Base-by-base conservation (phyloP, 176 grass and related monocot genomes). In the Oryza glumipatula region DNA sequence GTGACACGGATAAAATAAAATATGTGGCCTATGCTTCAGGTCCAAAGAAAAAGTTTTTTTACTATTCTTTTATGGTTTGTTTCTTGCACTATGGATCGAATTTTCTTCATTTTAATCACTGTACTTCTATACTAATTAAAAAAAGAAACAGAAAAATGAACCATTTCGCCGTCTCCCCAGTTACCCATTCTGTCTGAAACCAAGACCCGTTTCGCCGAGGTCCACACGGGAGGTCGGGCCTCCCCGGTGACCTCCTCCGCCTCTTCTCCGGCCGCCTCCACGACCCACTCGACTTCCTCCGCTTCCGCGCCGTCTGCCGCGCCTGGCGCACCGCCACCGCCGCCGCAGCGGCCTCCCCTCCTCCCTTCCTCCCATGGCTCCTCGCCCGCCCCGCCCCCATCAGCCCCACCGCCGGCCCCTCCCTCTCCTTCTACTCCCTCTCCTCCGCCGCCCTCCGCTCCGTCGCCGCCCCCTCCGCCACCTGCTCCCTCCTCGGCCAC, bases 201-300 rank as follows among this genome's bases (percentile, higher is more conserved):
- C 32, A 36, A 19, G 15, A 36, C n/a, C n/a, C n/a, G n/a, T n/a
- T n/a, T n/a, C n/a, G n/a, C n/a, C n/a, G n/a, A n/a, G n/a, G n/a
- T n/a, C n/a, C n/a, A n/a, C n/a, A n/a, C n/a, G n/a, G n/a, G n/a
- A n/a, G n/a, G 77, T 74, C 68, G 4, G n/a, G 46, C 38, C 77
- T 87, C 41, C 77, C 69, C 65, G 11, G 28, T 8, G 85, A 87
- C 49, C 17, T 87, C 30, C 23, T 87, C 39, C 24, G 16, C 33
- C 44, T 70, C 22, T 9, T 87, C 67, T 7, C 77, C 11, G 49
- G 35, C 70, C 70, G 15, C 69, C 77, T 81, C 17, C 84, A 81
- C 17, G 77, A 87, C 56, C 68, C 79, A 6, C 35, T 74, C 39
- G 84, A 87, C 19, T 87, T 87, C 77, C 43, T 74, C 68, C 63